Evolutionary conservation across 345 rosid species (phyloP).

Genomic region (Hibiscus syriacus): DNA sequence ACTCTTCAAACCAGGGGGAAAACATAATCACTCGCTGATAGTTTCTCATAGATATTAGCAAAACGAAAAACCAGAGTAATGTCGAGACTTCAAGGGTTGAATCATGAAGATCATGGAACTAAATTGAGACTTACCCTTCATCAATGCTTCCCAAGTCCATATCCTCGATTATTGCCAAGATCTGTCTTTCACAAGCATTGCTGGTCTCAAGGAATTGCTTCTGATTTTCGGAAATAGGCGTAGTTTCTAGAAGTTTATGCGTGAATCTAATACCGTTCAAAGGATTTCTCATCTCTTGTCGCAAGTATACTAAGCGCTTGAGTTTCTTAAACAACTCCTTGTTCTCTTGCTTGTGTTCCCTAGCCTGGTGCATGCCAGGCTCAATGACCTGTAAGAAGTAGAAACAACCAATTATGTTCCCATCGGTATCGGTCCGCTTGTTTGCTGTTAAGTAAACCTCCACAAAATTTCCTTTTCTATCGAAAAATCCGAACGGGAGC

Average conservation of each 20-base stretch:
- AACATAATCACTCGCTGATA: neutral
- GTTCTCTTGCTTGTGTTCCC: conserved; percentile 24
- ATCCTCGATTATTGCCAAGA: conserved; percentile 46
- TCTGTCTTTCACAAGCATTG: conserved; percentile 90
- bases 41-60: too few relatives aligned
- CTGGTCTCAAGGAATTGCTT: conserved; percentile 68
- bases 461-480: conserved; percentile 59
- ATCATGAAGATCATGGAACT: conserved; percentile 2
- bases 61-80: conserved; percentile 10
- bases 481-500: conserved; percentile 54
- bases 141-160: conserved; percentile 39
- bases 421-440: too few relatives aligned
- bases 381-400: conserved; percentile 62
- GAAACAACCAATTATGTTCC: too few relatives aligned
- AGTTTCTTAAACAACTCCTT: conserved; percentile 27
- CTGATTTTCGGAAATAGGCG: conserved; percentile 53
- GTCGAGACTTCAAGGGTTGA: neutral
- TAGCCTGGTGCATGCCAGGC: conserved; percentile 19
- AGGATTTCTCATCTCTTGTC: conserved; percentile 70
- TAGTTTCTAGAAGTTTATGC: conserved; percentile 59
- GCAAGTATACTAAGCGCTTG: conserved; percentile 53
- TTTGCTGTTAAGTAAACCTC: too few relatives aligned
- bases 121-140: conserved; percentile 46
- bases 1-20: too few relatives aligned
- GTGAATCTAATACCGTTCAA: conserved; percentile 67